A percentile compares a stretch with the other conserved stretches of the same genome.
Conservation (phyloP, 192 early-diverging fungal genomes). For the Coemansia javaensis region DNA sequence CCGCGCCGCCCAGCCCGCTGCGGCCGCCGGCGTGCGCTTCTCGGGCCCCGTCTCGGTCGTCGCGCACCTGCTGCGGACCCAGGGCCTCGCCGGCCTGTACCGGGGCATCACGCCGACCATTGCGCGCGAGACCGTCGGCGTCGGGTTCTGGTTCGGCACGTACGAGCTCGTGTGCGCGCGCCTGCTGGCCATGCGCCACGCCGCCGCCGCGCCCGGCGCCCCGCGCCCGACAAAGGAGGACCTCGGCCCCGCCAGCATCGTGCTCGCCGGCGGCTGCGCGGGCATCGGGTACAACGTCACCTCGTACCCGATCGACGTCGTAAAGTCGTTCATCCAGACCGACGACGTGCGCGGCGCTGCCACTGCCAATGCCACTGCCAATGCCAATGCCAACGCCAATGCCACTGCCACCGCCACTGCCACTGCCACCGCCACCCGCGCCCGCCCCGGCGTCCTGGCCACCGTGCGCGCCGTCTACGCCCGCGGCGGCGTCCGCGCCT, state of each 20-base stretch:
- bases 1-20: background rate
- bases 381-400: too few relatives aligned
- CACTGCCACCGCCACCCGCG: background rate
- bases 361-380: too few relatives aligned
- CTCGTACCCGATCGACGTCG: conserved; percentile 88
- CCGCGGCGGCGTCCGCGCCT: conserved; percentile 71
- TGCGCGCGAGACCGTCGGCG: conserved; percentile 84
- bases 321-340: conserved; percentile 94
- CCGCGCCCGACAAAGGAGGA: conserved; percentile 60
- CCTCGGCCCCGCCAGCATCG: conserved; percentile 66
- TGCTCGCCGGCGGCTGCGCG: conserved; percentile 83
- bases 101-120: conserved; percentile 60
- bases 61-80: conserved; percentile 42
- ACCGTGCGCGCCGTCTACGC: conserved; percentile 68
- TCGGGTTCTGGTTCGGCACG: conserved; percentile 93
- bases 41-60: conserved; percentile 59
- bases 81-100: conserved; percentile 53
- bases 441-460: conserved; percentile 51
- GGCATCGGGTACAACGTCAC: conserved; percentile 85
- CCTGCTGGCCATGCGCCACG: conserved; percentile 44
- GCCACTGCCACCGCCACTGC: too few relatives aligned
- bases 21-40: conserved; percentile 16
- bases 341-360: conserved; percentile 57
- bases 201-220: conserved; percentile 8
- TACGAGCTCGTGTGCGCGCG: conserved; percentile 73